phyloP scores from a whole-genome alignment of 2,329 filamentous ascomycete species.

The Fusarium paranaense region DNA sequence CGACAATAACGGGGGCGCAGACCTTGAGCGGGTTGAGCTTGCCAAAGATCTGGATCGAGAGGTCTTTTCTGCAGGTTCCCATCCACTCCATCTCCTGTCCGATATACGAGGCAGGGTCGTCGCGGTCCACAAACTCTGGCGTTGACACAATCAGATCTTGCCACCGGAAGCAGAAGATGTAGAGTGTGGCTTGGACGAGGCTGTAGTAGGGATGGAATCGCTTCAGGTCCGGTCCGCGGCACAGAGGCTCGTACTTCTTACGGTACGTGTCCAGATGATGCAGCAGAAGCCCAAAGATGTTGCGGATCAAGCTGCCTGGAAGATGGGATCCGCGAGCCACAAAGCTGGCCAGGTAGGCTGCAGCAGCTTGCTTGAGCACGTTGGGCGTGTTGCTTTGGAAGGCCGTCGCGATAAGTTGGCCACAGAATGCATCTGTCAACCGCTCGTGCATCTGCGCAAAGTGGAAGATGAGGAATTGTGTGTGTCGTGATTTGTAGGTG shows the following conservation, averaged over 20 bases:
- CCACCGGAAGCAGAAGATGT: slow-evolving; percentile 99
- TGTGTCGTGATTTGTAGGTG: slow-evolving; percentile 91
- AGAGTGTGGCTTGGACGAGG: slow-evolving; percentile 87
- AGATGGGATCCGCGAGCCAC: slow-evolving; percentile 91
- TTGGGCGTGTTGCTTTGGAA: slow-evolving; percentile 74
- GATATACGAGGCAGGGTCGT: slow-evolving; percentile 69
- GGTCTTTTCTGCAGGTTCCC: slow-evolving; percentile 76
- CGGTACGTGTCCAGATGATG: slow-evolving; percentile 82
- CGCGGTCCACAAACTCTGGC: slow-evolving; percentile 70
- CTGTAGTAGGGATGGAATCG: slow-evolving; percentile 89
- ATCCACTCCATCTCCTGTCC: slow-evolving; percentile 84
- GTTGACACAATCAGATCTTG: slow-evolving; percentile 81
- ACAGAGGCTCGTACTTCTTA: slow-evolving; percentile 76
- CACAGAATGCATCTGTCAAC: slow-evolving; percentile 85
- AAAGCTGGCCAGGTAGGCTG: slow-evolving; percentile 94
- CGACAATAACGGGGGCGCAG: slow-evolving; percentile 89
- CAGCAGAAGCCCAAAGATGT: slow-evolving; percentile 83
- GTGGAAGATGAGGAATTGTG: slow-evolving; percentile 96
- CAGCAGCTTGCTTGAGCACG: slow-evolving; percentile 83
- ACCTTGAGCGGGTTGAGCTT: slow-evolving; percentile 95
- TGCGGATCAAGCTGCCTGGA: slow-evolving; percentile 78
- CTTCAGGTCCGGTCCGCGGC: slow-evolving; percentile 85
- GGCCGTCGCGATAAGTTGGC: slow-evolving; percentile 68
- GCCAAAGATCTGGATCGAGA: slow-evolving; percentile 84
- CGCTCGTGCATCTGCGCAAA: slow-evolving; percentile 86